Evolutionary conservation across 2,329 filamentous ascomycete species (phyloP), one percentile per base, ranked within the genome.

Genomic region (Hymenoscyphus occultus): DNA sequence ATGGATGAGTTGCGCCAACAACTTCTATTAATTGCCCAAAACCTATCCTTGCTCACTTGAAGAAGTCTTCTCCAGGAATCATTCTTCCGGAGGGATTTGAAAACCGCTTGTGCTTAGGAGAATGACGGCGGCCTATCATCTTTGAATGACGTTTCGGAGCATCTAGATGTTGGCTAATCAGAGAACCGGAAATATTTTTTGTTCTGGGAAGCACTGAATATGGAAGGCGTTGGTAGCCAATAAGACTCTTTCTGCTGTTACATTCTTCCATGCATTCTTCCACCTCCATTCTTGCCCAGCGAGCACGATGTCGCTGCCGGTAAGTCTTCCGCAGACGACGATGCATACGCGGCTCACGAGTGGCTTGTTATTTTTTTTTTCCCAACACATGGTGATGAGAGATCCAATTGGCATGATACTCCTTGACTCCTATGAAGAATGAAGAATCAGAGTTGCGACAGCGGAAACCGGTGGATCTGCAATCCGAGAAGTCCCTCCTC

Each of bases 131-230:
- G 48, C n/a, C 19, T 10, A 28, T 54, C 48, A 13, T 22, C 13
- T 54, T 51, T 51, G 22, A 22, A 54, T 54, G 48, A 54, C 48
- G 48, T 54, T 19, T 54, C 48, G 19, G 19, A 54, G 48, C 22
- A 54, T 54, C 48, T 54, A 28, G 48, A 54, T 28, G 48, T 28
- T 48, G 45, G n/a, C 45, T 48, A 48, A 19, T 19, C 45, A 48
- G 48, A 28, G 13, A 51, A 28, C 19, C 19, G 48, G 48, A 51
- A 51, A 13, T 51, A 51, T 51, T 51, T 9, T 51, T 51, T 13
- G 10, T 51, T n/a, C 19, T n/a, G 45, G 5, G 12, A 51, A 51
- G 48, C 19, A 22, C 48, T 54, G 48, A 28, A 54, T 28, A 54
- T 5, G 48, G 48, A 28, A 54, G 48, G 48, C 22, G 3, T 12